phyloP scores from a whole-genome alignment of 2,329 filamentous ascomycete genomes.

The Scedosporium boydii region DNA sequence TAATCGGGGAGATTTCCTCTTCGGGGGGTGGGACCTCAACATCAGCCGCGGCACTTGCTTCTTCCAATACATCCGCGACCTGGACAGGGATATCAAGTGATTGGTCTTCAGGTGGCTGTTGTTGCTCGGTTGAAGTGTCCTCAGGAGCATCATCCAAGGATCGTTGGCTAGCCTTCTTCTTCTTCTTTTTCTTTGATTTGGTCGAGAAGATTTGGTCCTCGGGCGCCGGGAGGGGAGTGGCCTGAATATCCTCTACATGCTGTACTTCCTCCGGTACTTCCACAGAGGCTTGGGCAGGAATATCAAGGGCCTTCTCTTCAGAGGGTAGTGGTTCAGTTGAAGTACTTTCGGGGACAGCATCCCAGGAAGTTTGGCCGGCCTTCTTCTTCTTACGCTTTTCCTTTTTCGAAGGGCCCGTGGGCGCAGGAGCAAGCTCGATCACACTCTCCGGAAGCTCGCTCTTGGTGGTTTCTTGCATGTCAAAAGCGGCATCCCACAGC shows the following conservation, averaged over 20 bases:
- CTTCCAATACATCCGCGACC: not conserved
- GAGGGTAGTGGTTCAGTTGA: constrained; percentile 1
- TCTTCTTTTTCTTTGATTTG: constrained; percentile 17
- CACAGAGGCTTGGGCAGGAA: constrained; percentile 6
- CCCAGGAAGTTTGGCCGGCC: not conserved
- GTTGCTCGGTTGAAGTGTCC: not conserved
- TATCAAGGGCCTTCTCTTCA: not conserved
- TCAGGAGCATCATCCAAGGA: not conserved
- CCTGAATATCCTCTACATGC: constrained; percentile 2
- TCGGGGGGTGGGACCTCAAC: not conserved
- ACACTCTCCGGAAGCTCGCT: not conserved
- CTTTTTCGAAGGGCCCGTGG: constrained; percentile 8
- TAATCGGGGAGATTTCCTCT: not conserved
- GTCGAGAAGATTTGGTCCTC: constrained; percentile 7
- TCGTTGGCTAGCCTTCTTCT: not conserved
- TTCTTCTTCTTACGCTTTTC: constrained; percentile 16
- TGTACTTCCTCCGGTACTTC: constrained; percentile 6
- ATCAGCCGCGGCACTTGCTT: not conserved
- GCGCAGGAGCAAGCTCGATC: not conserved
- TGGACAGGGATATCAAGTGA: not conserved
- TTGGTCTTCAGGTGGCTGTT: constrained; percentile 1
- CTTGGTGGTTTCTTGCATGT: not conserved
- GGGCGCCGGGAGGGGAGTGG: not conserved
- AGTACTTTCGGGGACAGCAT: not conserved
- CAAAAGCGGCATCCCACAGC: not conserved